Evolutionary conservation across 2,329 filamentous ascomycete genomes (phyloP), one percentile per base, ranked within the genome.

Genomic region (Stagonosporopsis chrysanthemi): DNA sequence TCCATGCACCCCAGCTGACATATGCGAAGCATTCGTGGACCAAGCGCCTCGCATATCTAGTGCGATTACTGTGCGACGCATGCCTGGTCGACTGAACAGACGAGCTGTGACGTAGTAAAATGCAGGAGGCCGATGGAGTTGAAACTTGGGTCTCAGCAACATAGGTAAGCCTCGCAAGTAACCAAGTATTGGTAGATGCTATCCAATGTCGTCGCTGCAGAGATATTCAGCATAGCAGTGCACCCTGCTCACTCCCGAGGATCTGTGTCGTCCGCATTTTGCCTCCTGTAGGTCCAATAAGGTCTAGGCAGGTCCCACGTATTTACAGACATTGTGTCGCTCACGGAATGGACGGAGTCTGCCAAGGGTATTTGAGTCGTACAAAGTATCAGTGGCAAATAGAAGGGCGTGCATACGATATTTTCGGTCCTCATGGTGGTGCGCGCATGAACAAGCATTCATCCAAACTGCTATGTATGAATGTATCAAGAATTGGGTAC

Each of bases 21-120:
- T 44, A 44, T 57, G 48, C 54, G 15, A 47, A 38, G 42, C 48
- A 52, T 52, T 11, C 28, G 29, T 29, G 11, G 45, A 33, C 17
- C 29, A 47, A 52, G 53, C 47, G 42, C 47, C 39, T 36, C 14
- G 36, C 29, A 28, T 31, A 26, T 39, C n/a, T 3, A 44, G 35
- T 48, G 15, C 38, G 33, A 29, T 14, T n/a, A n/a, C 29, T 44
- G 54, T 52, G 48, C 24, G 31, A 57, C 43, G 24, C 19, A 52
- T 4, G 38, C 24, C 36, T 28, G 28, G 41, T 38, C 15, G 19
- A 39, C 44, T 15, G 7, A 12, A 22, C 3, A 17, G 9, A 14
- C 17, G 12, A 29, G 15, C 28, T 24, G 26, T 57, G 54, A 48
- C 43, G 48, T 57, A 42, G n/a, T 22, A 36, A 26, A 31, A 36